These are phyloP conservation scores for Isochrysis galbana DNA, from an alignment of 78 protist genomes.

Conservation along the genomic window DNA sequence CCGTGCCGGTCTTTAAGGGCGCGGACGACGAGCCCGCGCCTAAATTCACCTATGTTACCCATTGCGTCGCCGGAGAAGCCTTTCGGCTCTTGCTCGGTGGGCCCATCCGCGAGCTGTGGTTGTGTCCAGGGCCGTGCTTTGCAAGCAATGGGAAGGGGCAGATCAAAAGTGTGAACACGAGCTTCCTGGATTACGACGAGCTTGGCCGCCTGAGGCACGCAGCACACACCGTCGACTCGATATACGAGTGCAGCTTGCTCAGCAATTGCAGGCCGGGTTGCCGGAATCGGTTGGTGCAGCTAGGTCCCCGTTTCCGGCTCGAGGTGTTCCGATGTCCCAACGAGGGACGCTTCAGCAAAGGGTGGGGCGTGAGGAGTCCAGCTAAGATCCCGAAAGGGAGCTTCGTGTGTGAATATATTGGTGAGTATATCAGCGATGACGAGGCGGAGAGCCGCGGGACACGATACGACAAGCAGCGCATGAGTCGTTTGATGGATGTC, in stretches of 20 bases:
- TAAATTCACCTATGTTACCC: constrained; percentile 4
- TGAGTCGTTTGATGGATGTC: constrained; percentile 59
- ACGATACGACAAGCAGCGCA: constrained; percentile 46
- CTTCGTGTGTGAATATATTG: constrained; percentile 72
- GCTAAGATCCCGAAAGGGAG: constrained; percentile 33
- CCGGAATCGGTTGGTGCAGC: constrained; percentile 54
- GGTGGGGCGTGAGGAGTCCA: constrained; percentile 67
- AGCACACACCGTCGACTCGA: neutral
- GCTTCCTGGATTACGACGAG: neutral
- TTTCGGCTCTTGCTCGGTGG: neutral
- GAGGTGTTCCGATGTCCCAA: constrained; percentile 40
- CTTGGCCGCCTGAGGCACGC: neutral
- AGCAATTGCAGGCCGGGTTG: constrained; percentile 50
- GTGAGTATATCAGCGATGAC: constrained; percentile 60
- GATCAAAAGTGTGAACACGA: neutral
- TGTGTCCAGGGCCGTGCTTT: neutral
- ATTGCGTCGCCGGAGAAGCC: neutral
- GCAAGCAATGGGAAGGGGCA: neutral
- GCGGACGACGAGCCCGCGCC: constrained; percentile 12
- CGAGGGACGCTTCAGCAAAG: constrained; percentile 20
- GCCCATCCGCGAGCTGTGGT: neutral
- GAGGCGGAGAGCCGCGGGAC: constrained; percentile 67
- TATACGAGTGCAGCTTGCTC: constrained; percentile 54
- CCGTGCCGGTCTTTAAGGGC: neutral
- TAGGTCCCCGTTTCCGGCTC: neutral